Evolutionary conservation across 2,329 filamentous ascomycete genomes (phyloP).

Genomic region (Geoglossum cookeanum): DNA sequence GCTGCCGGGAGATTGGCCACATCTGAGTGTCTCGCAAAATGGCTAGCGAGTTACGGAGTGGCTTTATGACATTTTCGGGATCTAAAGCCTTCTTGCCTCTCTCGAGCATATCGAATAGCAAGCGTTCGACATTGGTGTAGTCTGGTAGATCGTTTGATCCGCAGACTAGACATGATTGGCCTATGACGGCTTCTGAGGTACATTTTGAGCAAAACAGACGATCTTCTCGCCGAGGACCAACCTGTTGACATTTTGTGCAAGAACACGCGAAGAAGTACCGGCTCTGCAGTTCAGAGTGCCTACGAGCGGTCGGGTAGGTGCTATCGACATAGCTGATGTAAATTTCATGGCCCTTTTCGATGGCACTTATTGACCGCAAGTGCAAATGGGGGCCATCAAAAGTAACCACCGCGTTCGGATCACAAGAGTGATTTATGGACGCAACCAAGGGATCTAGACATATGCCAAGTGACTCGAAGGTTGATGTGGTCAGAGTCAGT

Average conservation of each 20-base stretch:
- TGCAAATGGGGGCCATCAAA: slow-evolving; percentile 34
- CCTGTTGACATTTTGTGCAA: slow-evolving; percentile 31
- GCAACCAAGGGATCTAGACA: slow-evolving; percentile 35
- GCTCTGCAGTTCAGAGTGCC: slow-evolving; percentile 31
- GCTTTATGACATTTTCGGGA: slow-evolving; percentile 16
- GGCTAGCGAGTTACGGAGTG: slow-evolving; percentile 22
- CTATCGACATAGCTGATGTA: slow-evolving; percentile 42
- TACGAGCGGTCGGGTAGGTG: slow-evolving; percentile 29
- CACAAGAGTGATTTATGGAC: slow-evolving; percentile 42
- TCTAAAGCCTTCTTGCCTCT: slow-evolving; percentile 4
- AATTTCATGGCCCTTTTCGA: slow-evolving; percentile 36
- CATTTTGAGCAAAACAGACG: slow-evolving; percentile 18
- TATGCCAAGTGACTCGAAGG: slow-evolving; percentile 39
- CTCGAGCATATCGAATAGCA: slow-evolving; percentile 3
- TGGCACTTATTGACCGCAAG: slow-evolving; percentile 32
- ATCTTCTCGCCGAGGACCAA: slow-evolving; percentile 21
- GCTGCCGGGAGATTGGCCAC: slow-evolving; percentile 33
- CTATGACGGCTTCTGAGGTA: not conserved
- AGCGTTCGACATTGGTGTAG: slow-evolving; percentile 9
- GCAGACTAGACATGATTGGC: not conserved
- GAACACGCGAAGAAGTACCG: slow-evolving; percentile 40
- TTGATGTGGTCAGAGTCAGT: slow-evolving; percentile 34
- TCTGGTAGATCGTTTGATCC: not conserved
- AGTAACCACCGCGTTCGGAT: slow-evolving; percentile 36
- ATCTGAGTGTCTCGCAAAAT: slow-evolving; percentile 21